phyloP scores from a whole-genome alignment of 768 basidiomycete species.

The Suillus luteus region DNA sequence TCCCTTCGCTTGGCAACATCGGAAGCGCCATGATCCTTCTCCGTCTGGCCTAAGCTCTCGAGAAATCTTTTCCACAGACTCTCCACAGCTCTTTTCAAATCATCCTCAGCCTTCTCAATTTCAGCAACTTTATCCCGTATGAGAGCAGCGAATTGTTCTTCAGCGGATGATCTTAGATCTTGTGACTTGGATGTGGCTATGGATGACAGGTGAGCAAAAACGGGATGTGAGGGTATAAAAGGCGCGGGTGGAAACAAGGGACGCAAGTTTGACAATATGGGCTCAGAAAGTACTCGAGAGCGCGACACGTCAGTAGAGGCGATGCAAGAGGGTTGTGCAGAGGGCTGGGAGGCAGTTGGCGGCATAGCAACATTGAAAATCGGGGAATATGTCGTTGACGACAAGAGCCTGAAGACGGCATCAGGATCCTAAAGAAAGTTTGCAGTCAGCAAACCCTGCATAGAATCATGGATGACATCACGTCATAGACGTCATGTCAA shows the following conservation, averaged over 20 bases:
- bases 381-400: conserved; percentile 46
- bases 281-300: conserved; percentile 23
- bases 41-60: conserved; percentile 46
- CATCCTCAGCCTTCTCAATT: conserved; percentile 55
- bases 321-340: conserved; percentile 29
- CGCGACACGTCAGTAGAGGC: conserved; percentile 32
- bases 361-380: conserved; percentile 51
- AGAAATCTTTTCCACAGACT: conserved; percentile 62
- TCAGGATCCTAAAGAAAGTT: conserved; percentile 28
- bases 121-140: conserved; percentile 56
- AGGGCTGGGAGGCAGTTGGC: conserved; percentile 22
- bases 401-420: conserved; percentile 28
- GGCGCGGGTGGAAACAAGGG: conserved; percentile 75
- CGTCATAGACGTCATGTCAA: conserved; percentile 6
- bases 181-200: conserved; percentile 59
- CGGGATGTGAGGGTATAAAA: conserved; percentile 73
- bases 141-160: conserved; percentile 56
- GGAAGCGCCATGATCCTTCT: conserved; percentile 37
- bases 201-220: conserved; percentile 64
- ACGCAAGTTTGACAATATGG: conserved; percentile 54
- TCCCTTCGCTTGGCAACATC: conserved; percentile 24
- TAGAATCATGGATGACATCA: not conserved
- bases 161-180: conserved; percentile 54
- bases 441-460: conserved; percentile 11
- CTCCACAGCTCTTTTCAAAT: conserved; percentile 59